phyloP scores from a whole-genome alignment of 2,329 filamentous ascomycete genomes.

The Fusarium newnesense region DNA sequence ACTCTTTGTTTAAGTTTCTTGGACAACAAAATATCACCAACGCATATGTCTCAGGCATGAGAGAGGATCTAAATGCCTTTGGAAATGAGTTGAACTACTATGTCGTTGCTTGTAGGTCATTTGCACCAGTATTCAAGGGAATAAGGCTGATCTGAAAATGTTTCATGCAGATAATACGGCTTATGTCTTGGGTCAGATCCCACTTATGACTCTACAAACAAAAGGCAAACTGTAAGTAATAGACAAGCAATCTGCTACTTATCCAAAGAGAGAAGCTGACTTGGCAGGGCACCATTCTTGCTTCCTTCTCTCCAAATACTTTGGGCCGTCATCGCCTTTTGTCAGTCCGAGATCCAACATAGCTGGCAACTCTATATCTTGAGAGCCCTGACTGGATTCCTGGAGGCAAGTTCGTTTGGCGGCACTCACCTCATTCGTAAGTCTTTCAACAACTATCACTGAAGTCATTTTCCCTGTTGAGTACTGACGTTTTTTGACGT shows the following conservation, averaged over 20 bases:
- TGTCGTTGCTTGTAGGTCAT: not conserved
- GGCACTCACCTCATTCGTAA: not conserved
- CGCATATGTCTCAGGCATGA: conserved; percentile 5
- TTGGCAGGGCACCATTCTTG: not conserved
- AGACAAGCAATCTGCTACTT: accelerated
- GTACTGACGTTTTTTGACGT: accelerated
- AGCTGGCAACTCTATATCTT: conserved; percentile 2
- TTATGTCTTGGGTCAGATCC: not conserved
- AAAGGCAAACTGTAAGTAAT: not conserved
- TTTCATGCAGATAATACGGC: not conserved
- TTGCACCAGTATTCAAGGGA: accelerated
- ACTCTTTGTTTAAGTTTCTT: not conserved
- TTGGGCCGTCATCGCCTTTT: not conserved
- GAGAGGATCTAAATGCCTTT: not conserved
- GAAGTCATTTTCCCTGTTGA: accelerated
- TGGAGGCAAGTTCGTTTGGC: not conserved
- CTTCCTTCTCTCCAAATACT: not conserved
- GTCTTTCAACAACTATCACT: accelerated
- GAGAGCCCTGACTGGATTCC: not conserved
- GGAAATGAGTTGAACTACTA: conserved; percentile 7
- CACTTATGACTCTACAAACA: not conserved
- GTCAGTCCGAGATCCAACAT: not conserved
- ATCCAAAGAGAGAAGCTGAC: accelerated
- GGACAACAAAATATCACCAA: conserved; percentile 5
- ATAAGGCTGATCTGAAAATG: accelerated